Base-by-base conservation (phyloP, 2,329 filamentous ascomycete genomes). In the Fusarium temperatum region DNA sequence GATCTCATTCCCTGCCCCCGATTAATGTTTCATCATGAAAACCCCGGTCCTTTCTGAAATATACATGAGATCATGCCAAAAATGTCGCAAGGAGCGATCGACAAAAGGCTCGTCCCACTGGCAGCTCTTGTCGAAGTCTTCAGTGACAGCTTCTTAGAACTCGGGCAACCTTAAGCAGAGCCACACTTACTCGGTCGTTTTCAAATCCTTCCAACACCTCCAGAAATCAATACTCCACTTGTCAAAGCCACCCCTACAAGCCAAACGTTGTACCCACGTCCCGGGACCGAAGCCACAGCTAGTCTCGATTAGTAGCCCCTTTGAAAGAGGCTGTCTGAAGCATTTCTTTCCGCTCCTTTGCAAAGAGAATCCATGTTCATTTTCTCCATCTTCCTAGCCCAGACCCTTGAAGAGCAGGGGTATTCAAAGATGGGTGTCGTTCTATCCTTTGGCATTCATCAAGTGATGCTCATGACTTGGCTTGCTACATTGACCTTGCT, bases 231-330 rank as follows among this genome's bases (percentile, higher is more conserved):
- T 51, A 57, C 62, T 75, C 70, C 73, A 70, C 68, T 72, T 58
- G 35, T 50, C 58, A 64, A 67, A 76, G 66, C 74, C 74, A 77
- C 73, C 68, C 75, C 74, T 77, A 76, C 68, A 77, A 75, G 66
- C 53, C 58, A 68, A 73, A 65, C 55, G 66, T 74, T 68, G 70
- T 69, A 70, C 63, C 63, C 76, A 73, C 65, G 68, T 67, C 76
- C 66, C 69, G 74, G 68, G 73, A 71, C 76, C 68, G 72, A 78
- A 78, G 74, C 73, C 73, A 77, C 74, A 66, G 66, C 75, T 77
- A 56, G 62, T 45, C 71, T 76, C 57, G 45, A 78, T 78, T 78
- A 68, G 76, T 68, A 57, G 59, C 22, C 65, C 50, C 35, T 44
- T 61, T 48, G 55, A 70, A 77, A 68, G 72, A 77, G 77, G 75